Evolutionary conservation across 371 early-diverging fungal species (phyloP).

Genomic region (Dinochytrium kinnereticum): DNA sequence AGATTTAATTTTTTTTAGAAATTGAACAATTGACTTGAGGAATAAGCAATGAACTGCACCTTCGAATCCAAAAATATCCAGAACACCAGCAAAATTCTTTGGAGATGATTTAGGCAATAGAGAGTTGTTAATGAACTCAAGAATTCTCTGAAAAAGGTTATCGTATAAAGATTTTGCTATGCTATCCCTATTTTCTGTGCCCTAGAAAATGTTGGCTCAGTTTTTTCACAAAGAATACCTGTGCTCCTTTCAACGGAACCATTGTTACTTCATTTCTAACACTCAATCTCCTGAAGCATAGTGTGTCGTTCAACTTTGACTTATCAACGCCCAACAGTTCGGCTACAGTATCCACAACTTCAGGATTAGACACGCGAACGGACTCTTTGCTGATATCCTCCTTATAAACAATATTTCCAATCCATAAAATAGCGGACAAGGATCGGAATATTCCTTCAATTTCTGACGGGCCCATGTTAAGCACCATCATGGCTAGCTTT

Average conservation of each 20-base stretch:
- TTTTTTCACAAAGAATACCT: slow-evolving; percentile 30
- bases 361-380: slow-evolving; percentile 37
- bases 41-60: neutral
- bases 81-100: slow-evolving; percentile 60
- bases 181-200: slow-evolving; percentile 54
- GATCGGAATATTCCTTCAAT: slow-evolving; percentile 44
- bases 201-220: slow-evolving; percentile 36
- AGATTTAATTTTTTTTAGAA: neutral
- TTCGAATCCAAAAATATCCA: slow-evolving; percentile 81
- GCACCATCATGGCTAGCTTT: slow-evolving; percentile 56
- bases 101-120: slow-evolving; percentile 32
- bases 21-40: neutral
- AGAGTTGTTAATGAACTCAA: slow-evolving; percentile 62
- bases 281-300: slow-evolving; percentile 45
- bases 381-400: slow-evolving; percentile 41
- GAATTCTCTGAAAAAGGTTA: slow-evolving; percentile 61
- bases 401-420: slow-evolving; percentile 53
- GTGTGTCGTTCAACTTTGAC: slow-evolving; percentile 34
- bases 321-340: slow-evolving; percentile 45
- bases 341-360: slow-evolving; percentile 36
- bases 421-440: slow-evolving; percentile 50
- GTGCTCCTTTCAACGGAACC: slow-evolving; percentile 48
- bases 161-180: slow-evolving; percentile 63
- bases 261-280: slow-evolving; percentile 53
- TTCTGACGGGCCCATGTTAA: slow-evolving; percentile 47